Conservation (phyloP, 2,329 filamentous ascomycete species). For the Penicillium frequentans region DNA sequence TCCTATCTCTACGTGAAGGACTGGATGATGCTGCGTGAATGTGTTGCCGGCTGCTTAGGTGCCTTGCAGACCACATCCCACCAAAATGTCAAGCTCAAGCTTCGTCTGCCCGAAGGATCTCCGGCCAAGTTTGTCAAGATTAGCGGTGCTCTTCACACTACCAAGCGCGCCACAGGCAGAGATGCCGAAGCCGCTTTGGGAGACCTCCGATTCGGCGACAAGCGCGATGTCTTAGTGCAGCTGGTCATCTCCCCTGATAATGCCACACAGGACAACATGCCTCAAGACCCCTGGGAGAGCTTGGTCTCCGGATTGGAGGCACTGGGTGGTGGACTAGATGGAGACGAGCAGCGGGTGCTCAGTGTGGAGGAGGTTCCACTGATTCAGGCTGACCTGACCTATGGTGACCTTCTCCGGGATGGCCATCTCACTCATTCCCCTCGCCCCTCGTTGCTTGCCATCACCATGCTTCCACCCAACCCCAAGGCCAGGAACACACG, state of each 20-base stretch:
- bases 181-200: conserved; percentile 92
- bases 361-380: conserved; percentile 94
- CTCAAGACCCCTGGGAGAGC: conserved; percentile 94
- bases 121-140: conserved; percentile 99
- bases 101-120: conserved; percentile 91
- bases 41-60: conserved; percentile 87
- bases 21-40: conserved; percentile 99
- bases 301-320: conserved; percentile 95
- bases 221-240: conserved; percentile 90
- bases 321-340: conserved; percentile 81
- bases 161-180: conserved; percentile 89
- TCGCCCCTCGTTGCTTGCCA: conserved; percentile 85
- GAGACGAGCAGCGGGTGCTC: conserved; percentile 76
- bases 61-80: conserved; percentile 93
- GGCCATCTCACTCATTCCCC: conserved; percentile 82
- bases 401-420: conserved; percentile 89
- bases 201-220: conserved; percentile 92
- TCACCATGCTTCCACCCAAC: conserved; percentile 80
- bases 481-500: conserved; percentile 61
- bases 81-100: conserved; percentile 94
- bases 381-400: conserved; percentile 90
- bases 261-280: conserved; percentile 75
- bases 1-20: conserved; percentile 99
- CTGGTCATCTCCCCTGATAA: conserved; percentile 88
- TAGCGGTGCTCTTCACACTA: conserved; percentile 91